Evolutionary conservation across 495 filamentous ascomycete genomes (phyloP), one percentile per base, ranked within the genome.

Genomic region (Xylaria nigripes): DNA sequence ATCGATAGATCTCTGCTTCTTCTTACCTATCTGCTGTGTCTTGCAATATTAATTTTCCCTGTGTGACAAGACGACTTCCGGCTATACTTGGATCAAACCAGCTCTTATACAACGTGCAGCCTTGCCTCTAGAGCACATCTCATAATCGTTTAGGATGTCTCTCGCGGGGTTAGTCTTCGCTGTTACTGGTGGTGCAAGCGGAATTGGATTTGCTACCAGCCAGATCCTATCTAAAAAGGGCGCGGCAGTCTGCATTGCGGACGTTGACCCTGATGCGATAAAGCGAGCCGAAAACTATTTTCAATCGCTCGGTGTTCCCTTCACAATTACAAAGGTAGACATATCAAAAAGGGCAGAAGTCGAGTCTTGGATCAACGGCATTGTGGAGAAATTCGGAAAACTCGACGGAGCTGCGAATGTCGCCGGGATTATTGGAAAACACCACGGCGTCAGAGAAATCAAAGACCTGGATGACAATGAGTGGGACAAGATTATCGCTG

Each of bases 391-490:
- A 36, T 64, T 61, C 45, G 68, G 65, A 30, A 64, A 62, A 51
- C 67, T 85, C 21, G 76, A 82, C 53, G 81, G 81, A 15, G 79
- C 79, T 3, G 81, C 78, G 0, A 84, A 84, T 57, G 69, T 81
- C 45, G 81, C 81, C 0, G 81, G 81, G 6, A 58, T 69, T 36
- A 65, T 67, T 36, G 66, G 68, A 45, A 66, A 65, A 45, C 58
- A 62, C 41, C 61, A 64, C 60, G 64, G 62, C 21, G 19, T 65
- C 50, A 61, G 61, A 42, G 60, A 62, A 16, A 60, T 70, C 32
- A 58, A 61, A 23, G 62, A 66, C 13, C 55, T 70, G 38, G 64
- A 68, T 22, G 63, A 73, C 45, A 72, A 75, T 10, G 78, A 79
- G 54, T 82, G 76, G 78, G 63, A 81, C 56, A 58, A 60, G 54